phyloP scores from a whole-genome alignment of 1,284 basidiomycete genomes.

The Apiotrichum montevideense region DNA sequence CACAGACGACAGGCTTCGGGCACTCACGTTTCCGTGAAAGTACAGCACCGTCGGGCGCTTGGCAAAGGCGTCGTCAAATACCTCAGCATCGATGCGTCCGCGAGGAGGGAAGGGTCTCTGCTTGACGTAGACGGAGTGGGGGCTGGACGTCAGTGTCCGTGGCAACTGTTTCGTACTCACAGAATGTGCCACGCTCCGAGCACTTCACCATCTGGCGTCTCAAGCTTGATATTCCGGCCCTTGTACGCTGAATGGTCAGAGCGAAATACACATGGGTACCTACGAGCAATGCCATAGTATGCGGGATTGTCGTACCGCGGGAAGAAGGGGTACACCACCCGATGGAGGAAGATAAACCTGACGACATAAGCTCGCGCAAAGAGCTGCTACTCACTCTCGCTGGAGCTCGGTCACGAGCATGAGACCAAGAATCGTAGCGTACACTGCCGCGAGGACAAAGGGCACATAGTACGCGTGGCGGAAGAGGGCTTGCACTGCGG shows the following conservation, averaged over 20 bases:
- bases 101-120: constrained; percentile 19
- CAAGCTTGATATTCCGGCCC: constrained; percentile 63
- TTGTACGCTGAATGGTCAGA: constrained; percentile 60
- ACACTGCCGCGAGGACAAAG: constrained; percentile 51
- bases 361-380: background rate
- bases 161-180: constrained; percentile 29
- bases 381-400: constrained; percentile 55
- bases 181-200: constrained; percentile 88
- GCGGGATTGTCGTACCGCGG: constrained; percentile 63
- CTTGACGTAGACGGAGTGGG: constrained; percentile 22
- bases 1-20: too few relatives aligned
- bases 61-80: constrained; percentile 53
- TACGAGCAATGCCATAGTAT: constrained; percentile 73
- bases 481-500: background rate
- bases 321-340: constrained; percentile 59
- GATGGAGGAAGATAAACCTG: constrained; percentile 62
- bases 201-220: constrained; percentile 67
- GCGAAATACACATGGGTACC: constrained; percentile 33
- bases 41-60: constrained; percentile 71
- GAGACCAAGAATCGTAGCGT: constrained; percentile 54
- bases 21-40: constrained; percentile 73
- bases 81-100: constrained; percentile 17
- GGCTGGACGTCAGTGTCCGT: constrained; percentile 14
- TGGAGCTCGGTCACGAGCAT: constrained; percentile 63
- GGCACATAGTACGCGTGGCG: constrained; percentile 13